Percentiles rank a stretch among this genome's conserved stretches.
Evolutionary conservation across 73 alveolate species (phyloP).

Genomic region (Uronychia setigera): DNA sequence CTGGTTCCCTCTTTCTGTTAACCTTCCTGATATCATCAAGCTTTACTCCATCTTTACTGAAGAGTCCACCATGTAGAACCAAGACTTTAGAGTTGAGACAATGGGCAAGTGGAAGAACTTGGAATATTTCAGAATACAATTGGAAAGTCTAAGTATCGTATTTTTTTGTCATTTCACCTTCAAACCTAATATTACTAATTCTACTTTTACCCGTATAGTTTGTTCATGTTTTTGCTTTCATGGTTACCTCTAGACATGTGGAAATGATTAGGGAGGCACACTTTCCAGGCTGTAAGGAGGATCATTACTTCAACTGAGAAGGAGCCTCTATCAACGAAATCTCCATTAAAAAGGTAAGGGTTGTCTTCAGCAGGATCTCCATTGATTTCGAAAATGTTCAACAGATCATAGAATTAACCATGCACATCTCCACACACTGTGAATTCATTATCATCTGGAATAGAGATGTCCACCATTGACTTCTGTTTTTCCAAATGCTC

Average conservation of each 20-base stretch:
- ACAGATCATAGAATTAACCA: constrained; percentile 96
- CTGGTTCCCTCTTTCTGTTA: constrained; percentile 93
- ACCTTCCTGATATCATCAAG: constrained; percentile 85
- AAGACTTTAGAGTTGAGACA: constrained; percentile 87
- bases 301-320: constrained; percentile 96
- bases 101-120: constrained; percentile 92
- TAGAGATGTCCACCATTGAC: constrained; percentile 70
- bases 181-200: constrained; percentile 91
- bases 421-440: constrained; percentile 99
- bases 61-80: constrained; percentile 98
- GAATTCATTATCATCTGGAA: constrained; percentile 84
- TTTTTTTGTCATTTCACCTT: constrained; percentile 96
- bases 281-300: constrained; percentile 94
- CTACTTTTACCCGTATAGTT: constrained; percentile 58
- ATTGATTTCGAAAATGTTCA: constrained; percentile 89
- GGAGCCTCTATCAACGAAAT: constrained; percentile 98
- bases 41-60: constrained; percentile 95
- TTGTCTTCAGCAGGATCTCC: constrained; percentile 94
- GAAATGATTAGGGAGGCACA: constrained; percentile 90
- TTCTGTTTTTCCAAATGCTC: constrained; percentile 69
- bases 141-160: constrained; percentile 87
- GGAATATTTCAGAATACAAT: constrained; percentile 85
- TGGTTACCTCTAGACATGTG: constrained; percentile 98
- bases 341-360: constrained; percentile 98
- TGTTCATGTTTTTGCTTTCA: constrained; percentile 90